Percentiles rank a stretch among this genome's conserved stretches.
Evolutionary conservation across 2,329 filamentous ascomycete species (phyloP).

Genomic region (Ciborinia camelliae): DNA sequence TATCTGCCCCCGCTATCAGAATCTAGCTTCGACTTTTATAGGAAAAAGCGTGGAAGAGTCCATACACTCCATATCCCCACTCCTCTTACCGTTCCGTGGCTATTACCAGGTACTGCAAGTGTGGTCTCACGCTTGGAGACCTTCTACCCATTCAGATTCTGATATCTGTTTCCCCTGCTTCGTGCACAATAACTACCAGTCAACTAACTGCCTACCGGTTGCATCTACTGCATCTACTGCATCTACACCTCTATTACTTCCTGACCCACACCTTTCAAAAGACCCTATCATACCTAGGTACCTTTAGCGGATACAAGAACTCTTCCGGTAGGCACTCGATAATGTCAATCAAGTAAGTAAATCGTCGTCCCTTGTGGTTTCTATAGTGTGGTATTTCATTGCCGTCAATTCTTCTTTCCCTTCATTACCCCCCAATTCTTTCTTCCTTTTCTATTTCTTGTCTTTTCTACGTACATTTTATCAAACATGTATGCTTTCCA

Average conservation of each 20-base stretch:
- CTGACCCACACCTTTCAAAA: conserved; percentile 17
- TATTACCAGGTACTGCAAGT: conserved; percentile 11
- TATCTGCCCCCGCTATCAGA: conserved; percentile 12
- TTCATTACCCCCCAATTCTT: not conserved
- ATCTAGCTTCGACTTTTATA: conserved; percentile 11
- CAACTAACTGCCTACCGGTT: not conserved
- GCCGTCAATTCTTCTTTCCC: conserved; percentile 1
- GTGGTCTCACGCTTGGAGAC: conserved; percentile 10
- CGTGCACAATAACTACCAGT: not conserved
- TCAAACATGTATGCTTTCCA: conserved; percentile 35
- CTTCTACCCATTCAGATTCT: conserved; percentile 11
- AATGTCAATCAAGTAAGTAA: conserved; percentile 22
- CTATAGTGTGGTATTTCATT: conserved; percentile 17
- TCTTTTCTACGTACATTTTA: not conserved
- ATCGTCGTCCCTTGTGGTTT: conserved; percentile 16
- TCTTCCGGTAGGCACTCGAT: conserved; percentile 18
- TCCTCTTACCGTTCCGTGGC: conserved; percentile 16
- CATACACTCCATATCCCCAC: conserved; percentile 11
- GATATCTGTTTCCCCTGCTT: conserved; percentile 13
- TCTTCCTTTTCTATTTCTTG: not conserved
- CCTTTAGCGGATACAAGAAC: conserved; percentile 15
- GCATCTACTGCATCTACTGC: too few species aligned
- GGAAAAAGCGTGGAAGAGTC: conserved; percentile 12
- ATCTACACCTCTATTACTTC: conserved; percentile 11
- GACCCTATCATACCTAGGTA: conserved; percentile 20